These are phyloP conservation scores for Pichia sp. DNA, from an alignment of 1,139 yeast species.

Conservation along the genomic window DNA sequence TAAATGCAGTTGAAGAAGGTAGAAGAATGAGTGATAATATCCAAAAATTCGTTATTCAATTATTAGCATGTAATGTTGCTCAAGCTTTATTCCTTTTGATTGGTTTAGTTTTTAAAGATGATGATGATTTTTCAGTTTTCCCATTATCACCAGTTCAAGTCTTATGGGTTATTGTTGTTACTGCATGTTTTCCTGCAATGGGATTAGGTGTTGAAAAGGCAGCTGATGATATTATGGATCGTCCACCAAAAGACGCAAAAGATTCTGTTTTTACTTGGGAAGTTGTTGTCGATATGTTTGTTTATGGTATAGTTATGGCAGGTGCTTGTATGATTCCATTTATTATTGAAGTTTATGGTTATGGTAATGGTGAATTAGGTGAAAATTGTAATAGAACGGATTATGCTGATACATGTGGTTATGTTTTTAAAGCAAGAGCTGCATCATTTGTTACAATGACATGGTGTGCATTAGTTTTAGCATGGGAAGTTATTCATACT, in stretches of 20 bases:
- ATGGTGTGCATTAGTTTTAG: slow-evolving; percentile 81
- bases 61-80: slow-evolving; percentile 73
- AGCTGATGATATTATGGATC: slow-evolving; percentile 56
- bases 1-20: slow-evolving; percentile 77
- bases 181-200: slow-evolving; percentile 83
- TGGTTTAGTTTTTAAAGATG: slow-evolving; percentile 66
- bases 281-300: slow-evolving; percentile 65
- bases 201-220: slow-evolving; percentile 76
- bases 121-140: slow-evolving; percentile 56
- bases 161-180: slow-evolving; percentile 71
- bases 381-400: slow-evolving; percentile 50
- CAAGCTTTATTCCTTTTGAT: slow-evolving; percentile 67
- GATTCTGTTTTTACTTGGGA: slow-evolving; percentile 64
- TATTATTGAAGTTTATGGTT: slow-evolving; percentile 58
- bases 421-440: slow-evolving; percentile 76
- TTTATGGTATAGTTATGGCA: slow-evolving; percentile 72
- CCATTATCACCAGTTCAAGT: slow-evolving; percentile 79
- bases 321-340: slow-evolving; percentile 64
- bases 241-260: slow-evolving; percentile 55
- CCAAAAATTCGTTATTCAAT: slow-evolving; percentile 75
- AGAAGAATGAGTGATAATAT: slow-evolving; percentile 77
- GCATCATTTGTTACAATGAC: slow-evolving; percentile 82
- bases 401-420: slow-evolving; percentile 43
- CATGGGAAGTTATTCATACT: slow-evolving; percentile 87
- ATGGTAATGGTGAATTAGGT: slow-evolving; percentile 67